Evolutionary conservation across 345 rosid genomes (phyloP).

Genomic region (Eutrema heterophyllum): DNA sequence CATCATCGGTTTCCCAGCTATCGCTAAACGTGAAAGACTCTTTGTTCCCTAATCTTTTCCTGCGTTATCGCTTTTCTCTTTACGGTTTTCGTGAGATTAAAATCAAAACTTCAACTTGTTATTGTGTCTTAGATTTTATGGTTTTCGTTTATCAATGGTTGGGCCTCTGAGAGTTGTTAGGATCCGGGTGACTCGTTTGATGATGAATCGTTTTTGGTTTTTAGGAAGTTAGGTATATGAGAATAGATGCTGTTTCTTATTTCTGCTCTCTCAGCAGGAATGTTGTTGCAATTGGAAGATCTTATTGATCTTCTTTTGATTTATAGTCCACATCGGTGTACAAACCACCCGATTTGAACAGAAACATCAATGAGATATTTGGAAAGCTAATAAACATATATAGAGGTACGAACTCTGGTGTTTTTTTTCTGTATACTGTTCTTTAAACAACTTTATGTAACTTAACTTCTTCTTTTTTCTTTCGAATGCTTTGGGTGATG

Average conservation of each 20-base stretch:
- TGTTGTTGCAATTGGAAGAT: neutral
- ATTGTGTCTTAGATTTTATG: too few species aligned
- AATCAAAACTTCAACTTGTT: too few species aligned
- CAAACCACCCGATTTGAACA: slow-evolving; percentile 86
- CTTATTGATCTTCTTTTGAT: slow-evolving; percentile 1
- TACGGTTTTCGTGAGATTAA: too few species aligned
- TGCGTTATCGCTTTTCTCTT: too few species aligned
- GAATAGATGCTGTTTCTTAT: neutral
- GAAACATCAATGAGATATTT: slow-evolving; percentile 73
- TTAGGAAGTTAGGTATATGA: neutral
- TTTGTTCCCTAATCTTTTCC: too few species aligned
- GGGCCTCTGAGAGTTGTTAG: too few species aligned
- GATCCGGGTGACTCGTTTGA: neutral
- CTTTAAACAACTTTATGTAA: slow-evolving; percentile 5
- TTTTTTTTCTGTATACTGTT: neutral
- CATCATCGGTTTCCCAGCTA: too few species aligned
- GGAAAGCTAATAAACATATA: slow-evolving; percentile 87
- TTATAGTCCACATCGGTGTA: slow-evolving; percentile 45
- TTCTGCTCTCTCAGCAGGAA: neutral
- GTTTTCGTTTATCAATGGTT: too few species aligned
- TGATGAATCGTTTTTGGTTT: neutral
- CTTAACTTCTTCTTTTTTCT: slow-evolving; percentile 14
- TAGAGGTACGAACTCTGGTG: slow-evolving; percentile 46
- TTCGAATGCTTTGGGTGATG: slow-evolving; percentile 84
- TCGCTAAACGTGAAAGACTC: too few species aligned